phyloP scores from a whole-genome alignment of 805 yeast genomes.

The Lachancea quebecensis region DNA sequence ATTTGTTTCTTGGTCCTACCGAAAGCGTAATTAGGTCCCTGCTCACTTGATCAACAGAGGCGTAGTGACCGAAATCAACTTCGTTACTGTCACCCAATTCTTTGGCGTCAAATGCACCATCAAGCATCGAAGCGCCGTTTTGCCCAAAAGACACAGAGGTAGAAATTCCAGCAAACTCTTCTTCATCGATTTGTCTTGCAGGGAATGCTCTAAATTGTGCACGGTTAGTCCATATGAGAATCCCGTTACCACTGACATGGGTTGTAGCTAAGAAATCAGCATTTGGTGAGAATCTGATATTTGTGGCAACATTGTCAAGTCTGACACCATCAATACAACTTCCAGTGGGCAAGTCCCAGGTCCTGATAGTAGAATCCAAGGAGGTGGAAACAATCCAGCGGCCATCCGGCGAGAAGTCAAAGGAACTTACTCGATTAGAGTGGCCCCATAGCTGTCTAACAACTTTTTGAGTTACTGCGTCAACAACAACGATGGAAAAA shows the following conservation, averaged over 20 bases:
- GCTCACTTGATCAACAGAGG: conserved; percentile 57
- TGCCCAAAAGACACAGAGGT: conserved; percentile 78
- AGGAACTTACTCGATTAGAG: conserved; percentile 72
- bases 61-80: conserved; percentile 34
- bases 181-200: conserved; percentile 67
- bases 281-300: conserved; percentile 71
- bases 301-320: conserved; percentile 73
- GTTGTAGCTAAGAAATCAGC: conserved; percentile 91
- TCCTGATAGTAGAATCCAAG: conserved; percentile 80
- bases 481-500: conserved; percentile 75
- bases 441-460: conserved; percentile 91
- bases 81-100: conserved; percentile 32
- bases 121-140: conserved; percentile 62
- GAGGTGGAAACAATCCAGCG: conserved; percentile 86
- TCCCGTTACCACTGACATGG: conserved; percentile 85
- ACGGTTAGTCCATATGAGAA: conserved; percentile 85
- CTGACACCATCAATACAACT: conserved; percentile 89
- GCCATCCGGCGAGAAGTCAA: conserved; percentile 92
- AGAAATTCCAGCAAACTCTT: conserved; percentile 54
- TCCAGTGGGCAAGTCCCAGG: conserved; percentile 98
- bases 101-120: conserved; percentile 62
- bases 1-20: conserved; percentile 67
- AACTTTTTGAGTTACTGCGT: conserved; percentile 68
- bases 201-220: conserved; percentile 76
- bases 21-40: conserved; percentile 64